These are phyloP conservation scores for Chalciporus piperatus DNA, from an alignment of 768 basidiomycete genomes.

Conservation along the genomic window DNA sequence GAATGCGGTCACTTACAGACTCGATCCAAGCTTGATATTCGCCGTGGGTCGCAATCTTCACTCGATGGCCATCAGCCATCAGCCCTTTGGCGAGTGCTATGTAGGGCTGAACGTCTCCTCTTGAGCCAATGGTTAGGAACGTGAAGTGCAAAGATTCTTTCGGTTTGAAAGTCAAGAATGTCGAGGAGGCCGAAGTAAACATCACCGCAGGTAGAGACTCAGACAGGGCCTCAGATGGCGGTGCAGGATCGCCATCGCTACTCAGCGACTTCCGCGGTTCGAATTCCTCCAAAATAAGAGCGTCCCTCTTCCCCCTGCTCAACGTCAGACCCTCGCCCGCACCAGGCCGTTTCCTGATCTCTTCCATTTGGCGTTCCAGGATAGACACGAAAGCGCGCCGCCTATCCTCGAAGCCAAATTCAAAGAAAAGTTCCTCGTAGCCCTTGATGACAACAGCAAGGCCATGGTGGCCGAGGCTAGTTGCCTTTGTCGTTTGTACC, in stretches of 20 bases:
- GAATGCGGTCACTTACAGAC: slow-evolving; percentile 55
- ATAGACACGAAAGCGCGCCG: slow-evolving; percentile 74
- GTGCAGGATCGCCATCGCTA: slow-evolving; percentile 40
- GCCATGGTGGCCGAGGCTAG: slow-evolving; percentile 87
- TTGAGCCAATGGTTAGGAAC: slow-evolving; percentile 92
- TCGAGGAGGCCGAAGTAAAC: slow-evolving; percentile 95
- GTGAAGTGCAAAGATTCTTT: slow-evolving; percentile 83
- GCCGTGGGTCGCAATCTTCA: slow-evolving; percentile 90
- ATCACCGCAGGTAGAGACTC: slow-evolving; percentile 85
- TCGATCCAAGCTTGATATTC: slow-evolving; percentile 97
- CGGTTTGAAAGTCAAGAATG: slow-evolving; percentile 96
- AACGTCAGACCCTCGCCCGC: slow-evolving; percentile 42
- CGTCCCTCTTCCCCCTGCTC: slow-evolving; percentile 61
- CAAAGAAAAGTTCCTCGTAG: slow-evolving; percentile 97
- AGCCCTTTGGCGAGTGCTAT: slow-evolving; percentile 93
- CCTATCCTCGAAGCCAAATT: slow-evolving; percentile 80
- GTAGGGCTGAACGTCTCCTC: slow-evolving; percentile 98
- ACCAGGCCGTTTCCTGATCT: slow-evolving; percentile 49
- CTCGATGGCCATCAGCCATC: slow-evolving; percentile 84
- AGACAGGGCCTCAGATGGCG: slow-evolving; percentile 53
- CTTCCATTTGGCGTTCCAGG: slow-evolving; percentile 80
- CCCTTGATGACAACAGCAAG: slow-evolving; percentile 89
- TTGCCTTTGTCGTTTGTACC: slow-evolving; percentile 80
- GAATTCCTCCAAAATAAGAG: slow-evolving; percentile 82
- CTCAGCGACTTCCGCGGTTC: slow-evolving; percentile 46